phyloP scores from a whole-genome alignment of 208 protist species.

The Giardia muris region DNA sequence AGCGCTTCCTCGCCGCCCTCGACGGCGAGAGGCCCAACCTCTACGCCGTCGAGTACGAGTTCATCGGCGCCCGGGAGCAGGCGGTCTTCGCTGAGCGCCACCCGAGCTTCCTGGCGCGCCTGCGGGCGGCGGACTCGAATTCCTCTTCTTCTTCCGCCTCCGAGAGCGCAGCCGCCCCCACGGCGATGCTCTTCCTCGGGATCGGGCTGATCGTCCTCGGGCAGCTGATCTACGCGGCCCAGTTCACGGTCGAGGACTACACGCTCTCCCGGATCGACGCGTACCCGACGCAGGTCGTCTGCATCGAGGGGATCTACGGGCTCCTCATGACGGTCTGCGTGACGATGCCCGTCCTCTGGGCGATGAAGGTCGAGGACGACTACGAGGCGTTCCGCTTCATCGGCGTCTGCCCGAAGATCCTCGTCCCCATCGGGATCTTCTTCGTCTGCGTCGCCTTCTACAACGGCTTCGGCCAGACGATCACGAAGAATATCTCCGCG shows the following conservation, averaged over 20 bases:
- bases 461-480: slow-evolving; percentile 9
- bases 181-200: not conserved
- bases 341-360: not conserved
- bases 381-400: slow-evolving; percentile 17
- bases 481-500: slow-evolving; percentile 8
- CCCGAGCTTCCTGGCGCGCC: not conserved
- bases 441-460: not conserved
- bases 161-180: not conserved
- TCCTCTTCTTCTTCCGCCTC: not conserved
- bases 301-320: slow-evolving; percentile 19
- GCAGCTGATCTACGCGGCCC: slow-evolving; percentile 7
- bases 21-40: not conserved
- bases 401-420: not conserved
- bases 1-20: not conserved
- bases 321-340: not conserved
- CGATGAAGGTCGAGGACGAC: not conserved
- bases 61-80: too few species aligned
- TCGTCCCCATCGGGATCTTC: not conserved
- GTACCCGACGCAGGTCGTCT: not conserved
- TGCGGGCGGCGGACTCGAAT: not conserved
- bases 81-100: not conserved
- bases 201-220: not conserved
- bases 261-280: not conserved
- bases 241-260: slow-evolving; percentile 19
- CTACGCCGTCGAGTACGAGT: not conserved